Conservation (phyloP, 2,329 filamentous ascomycete species). For the Colletotrichum brevisporum region DNA sequence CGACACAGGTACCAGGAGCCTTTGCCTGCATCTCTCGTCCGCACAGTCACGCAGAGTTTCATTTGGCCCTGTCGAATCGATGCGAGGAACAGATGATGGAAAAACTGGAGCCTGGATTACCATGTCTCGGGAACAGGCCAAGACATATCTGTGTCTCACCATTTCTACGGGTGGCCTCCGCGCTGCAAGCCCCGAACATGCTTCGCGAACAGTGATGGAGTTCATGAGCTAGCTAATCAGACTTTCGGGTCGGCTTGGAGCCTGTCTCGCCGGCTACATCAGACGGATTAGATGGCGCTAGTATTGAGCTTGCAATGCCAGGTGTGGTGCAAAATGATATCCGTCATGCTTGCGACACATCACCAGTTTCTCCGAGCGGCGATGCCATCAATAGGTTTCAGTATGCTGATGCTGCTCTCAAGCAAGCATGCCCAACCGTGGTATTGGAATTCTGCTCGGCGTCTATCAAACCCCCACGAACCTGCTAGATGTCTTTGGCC, state of each 20-base stretch:
- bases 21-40: background rate
- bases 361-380: constrained; percentile 4
- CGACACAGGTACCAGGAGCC: no score
- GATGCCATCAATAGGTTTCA: constrained; percentile 8
- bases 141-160: constrained; percentile 35
- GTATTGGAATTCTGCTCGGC: constrained; percentile 23
- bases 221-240: constrained; percentile 15
- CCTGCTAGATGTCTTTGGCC: background rate
- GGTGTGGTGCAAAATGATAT: constrained; percentile 6
- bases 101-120: constrained; percentile 28
- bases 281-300: constrained; percentile 29
- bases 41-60: constrained; percentile 14
- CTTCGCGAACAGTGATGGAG: constrained; percentile 32
- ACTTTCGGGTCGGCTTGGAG: constrained; percentile 12
- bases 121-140: constrained; percentile 34
- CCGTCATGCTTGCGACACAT: constrained; percentile 20
- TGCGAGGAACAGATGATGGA: constrained; percentile 23
- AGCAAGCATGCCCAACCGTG: constrained; percentile 4
- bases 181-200: constrained; percentile 35
- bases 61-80: constrained; percentile 8
- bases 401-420: background rate
- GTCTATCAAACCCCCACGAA: constrained; percentile 7
- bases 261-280: constrained; percentile 19
- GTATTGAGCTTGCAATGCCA: background rate
- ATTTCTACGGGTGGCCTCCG: constrained; percentile 35